A percentile compares a stretch with the other conserved stretches of the same genome.
Evolutionary conservation across 2,329 filamentous ascomycete species (phyloP).

Genomic region (Diaporthe vexans): DNA sequence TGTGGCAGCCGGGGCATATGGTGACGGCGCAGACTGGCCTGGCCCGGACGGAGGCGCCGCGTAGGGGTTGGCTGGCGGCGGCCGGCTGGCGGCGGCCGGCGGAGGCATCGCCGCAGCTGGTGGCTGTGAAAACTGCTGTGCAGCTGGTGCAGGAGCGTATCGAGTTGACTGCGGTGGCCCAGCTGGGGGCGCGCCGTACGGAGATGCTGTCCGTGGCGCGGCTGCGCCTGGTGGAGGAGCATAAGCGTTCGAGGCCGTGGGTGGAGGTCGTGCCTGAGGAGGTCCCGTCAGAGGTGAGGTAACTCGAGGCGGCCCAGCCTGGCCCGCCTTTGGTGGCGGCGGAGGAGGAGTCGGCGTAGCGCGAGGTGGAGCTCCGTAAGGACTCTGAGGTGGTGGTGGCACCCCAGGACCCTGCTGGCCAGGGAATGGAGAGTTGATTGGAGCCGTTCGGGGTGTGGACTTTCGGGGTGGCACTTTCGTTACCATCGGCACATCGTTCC

Average conservation of each 20-base stretch:
- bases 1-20: slow-evolving; percentile 59
- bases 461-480: slow-evolving; percentile 81
- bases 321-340: slow-evolving; percentile 82
- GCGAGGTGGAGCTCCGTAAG: slow-evolving; percentile 68
- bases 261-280: slow-evolving; percentile 66
- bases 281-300: slow-evolving; percentile 78
- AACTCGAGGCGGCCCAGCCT: slow-evolving; percentile 74
- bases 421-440: slow-evolving; percentile 83
- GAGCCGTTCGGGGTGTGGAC: slow-evolving; percentile 78
- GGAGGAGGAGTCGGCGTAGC: slow-evolving; percentile 80
- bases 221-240: slow-evolving; percentile 67
- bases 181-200: slow-evolving; percentile 85
- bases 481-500: slow-evolving; percentile 96
- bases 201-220: slow-evolving; percentile 82
- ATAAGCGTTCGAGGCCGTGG: slow-evolving; percentile 74
- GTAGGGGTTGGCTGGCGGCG: slow-evolving; percentile 62
- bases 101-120: slow-evolving; percentile 56
- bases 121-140: slow-evolving; percentile 65
- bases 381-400: slow-evolving; percentile 68
- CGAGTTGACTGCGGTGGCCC: slow-evolving; percentile 78
- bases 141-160: slow-evolving; percentile 78
- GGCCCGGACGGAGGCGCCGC: slow-evolving; percentile 54
- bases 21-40: slow-evolving; percentile 72
- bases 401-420: slow-evolving; percentile 66
- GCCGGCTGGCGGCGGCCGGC: slow-evolving; percentile 58